Conservation (phyloP, 306 rosid species). For the Chamaecrista fasciculata region DNA sequence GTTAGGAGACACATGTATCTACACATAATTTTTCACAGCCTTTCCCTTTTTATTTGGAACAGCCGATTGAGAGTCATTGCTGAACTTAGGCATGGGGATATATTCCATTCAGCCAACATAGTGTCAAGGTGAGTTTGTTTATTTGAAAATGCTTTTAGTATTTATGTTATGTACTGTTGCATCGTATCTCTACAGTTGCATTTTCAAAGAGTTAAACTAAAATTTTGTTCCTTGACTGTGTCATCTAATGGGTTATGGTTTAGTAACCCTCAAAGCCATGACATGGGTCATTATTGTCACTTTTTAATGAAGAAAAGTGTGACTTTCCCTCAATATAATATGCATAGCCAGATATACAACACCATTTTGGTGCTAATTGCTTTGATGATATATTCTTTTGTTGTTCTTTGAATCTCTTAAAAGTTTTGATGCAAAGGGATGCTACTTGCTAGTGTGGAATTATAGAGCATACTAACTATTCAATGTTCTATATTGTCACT, state of each 20-base stretch:
- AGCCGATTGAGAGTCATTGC: conserved; percentile 96
- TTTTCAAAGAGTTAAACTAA: not conserved
- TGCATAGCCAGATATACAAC: not conserved
- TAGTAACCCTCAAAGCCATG: conserved; percentile 1
- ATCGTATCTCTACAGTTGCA: not conserved
- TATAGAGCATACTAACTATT: not conserved
- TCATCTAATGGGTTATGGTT: conserved; percentile 6
- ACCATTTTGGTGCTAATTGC: conserved; percentile 19
- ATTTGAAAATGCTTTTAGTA: conserved; percentile 13
- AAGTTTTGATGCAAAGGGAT: conserved; percentile 2
- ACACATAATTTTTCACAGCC: not conserved
- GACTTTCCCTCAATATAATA: conserved; percentile 4
- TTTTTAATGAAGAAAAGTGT: conserved; percentile 13
- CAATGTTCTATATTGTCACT: not conserved
- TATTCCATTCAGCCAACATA: conserved; percentile 92
- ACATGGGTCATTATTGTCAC: conserved; percentile 4
- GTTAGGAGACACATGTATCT: conserved; percentile 39
- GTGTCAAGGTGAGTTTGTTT: conserved; percentile 77
- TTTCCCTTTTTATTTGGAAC: conserved; percentile 39
- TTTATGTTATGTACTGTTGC: conserved; percentile 6
- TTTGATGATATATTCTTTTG: not conserved
- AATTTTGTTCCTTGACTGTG: conserved; percentile 9
- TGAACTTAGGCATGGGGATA: conserved; percentile 83
- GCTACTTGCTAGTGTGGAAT: not conserved
- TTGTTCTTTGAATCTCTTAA: conserved; percentile 6